phyloP scores from a whole-genome alignment of 2,329 filamentous ascomycete species.

The Tolypocladium endophyticum region DNA sequence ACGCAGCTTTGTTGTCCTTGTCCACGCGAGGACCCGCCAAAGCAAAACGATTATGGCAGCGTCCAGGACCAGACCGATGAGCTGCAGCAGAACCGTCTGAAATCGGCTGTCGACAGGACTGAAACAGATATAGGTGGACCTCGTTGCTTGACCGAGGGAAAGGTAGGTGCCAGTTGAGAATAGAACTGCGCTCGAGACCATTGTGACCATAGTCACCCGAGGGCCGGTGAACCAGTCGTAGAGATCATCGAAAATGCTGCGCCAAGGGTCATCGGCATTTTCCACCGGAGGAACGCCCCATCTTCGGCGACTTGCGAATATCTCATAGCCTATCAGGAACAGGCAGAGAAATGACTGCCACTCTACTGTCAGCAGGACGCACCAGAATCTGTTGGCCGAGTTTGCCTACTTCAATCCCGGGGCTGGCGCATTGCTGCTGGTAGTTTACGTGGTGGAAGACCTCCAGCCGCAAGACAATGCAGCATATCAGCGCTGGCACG shows the following conservation, averaged over 20 bases:
- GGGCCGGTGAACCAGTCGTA: slow-evolving; percentile 34
- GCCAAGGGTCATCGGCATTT: slow-evolving; percentile 36
- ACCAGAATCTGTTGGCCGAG: not conserved
- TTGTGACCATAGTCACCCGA: slow-evolving; percentile 21
- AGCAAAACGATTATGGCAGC: slow-evolving; percentile 32
- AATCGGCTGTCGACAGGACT: slow-evolving; percentile 25
- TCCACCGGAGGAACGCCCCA: slow-evolving; percentile 18
- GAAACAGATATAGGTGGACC: slow-evolving; percentile 44
- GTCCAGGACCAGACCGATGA: slow-evolving; percentile 34
- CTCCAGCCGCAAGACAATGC: slow-evolving; percentile 36
- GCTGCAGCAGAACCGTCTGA: slow-evolving; percentile 29
- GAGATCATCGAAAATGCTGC: slow-evolving; percentile 36
- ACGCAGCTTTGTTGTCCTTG: slow-evolving; percentile 34
- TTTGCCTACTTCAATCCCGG: slow-evolving; percentile 34
- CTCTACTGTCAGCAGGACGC: not conserved
- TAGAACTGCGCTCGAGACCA: slow-evolving; percentile 24
- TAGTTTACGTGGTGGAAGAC: slow-evolving; percentile 33
- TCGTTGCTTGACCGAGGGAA: slow-evolving; percentile 23
- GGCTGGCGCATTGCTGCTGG: slow-evolving; percentile 38
- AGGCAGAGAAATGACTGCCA: slow-evolving; percentile 35
- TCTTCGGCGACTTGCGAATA: slow-evolving; percentile 23
- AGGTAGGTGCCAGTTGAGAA: slow-evolving; percentile 33
- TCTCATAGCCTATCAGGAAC: slow-evolving; percentile 32
- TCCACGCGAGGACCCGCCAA: slow-evolving; percentile 43
- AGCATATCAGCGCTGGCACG: slow-evolving; percentile 30